phyloP scores from a whole-genome alignment of 768 basidiomycete genomes.

The Chalciporus pseudorubinellus region DNA sequence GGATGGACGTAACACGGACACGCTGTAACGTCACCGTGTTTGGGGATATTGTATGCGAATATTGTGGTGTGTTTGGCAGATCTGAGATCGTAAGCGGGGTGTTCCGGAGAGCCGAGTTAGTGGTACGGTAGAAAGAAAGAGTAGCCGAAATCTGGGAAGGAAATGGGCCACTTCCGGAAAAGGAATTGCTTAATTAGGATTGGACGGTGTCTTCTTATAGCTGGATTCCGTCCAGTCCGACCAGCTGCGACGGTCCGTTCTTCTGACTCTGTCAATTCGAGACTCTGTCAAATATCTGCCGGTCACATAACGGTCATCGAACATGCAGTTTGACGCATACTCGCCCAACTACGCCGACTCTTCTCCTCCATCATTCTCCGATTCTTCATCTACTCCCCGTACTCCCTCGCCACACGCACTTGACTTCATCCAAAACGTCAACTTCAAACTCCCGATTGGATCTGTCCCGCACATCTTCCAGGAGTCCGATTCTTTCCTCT shows the following conservation, averaged over 20 bases:
- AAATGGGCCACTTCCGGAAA: slow-evolving; percentile 23
- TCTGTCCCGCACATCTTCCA: slow-evolving; percentile 53
- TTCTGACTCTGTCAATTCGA: slow-evolving; percentile 14
- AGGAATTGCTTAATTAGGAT: slow-evolving; percentile 25
- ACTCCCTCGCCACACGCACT: slow-evolving; percentile 63
- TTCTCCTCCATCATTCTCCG: slow-evolving; percentile 48
- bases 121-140: slow-evolving; percentile 36
- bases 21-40: slow-evolving; percentile 30
- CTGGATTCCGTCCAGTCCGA: slow-evolving; percentile 11
- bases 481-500: slow-evolving; percentile 31
- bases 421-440: slow-evolving; percentile 34
- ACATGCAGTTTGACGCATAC: slow-evolving; percentile 62
- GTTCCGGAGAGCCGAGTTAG: slow-evolving; percentile 33
- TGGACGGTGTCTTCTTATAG: slow-evolving; percentile 36
- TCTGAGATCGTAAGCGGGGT: slow-evolving; percentile 34
- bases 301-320: neutral
- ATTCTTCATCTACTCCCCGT: slow-evolving; percentile 65
- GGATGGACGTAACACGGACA: slow-evolving; percentile 34
- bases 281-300: slow-evolving; percentile 13
- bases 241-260: slow-evolving; percentile 18
- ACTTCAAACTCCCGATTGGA: slow-evolving; percentile 44
- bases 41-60: slow-evolving; percentile 12
- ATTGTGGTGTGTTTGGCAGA: slow-evolving; percentile 6
- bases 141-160: slow-evolving; percentile 39
- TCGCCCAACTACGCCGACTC: slow-evolving; percentile 30